Evolutionary conservation across 2,329 filamentous ascomycete species (phyloP).

Genomic region (Cladosporium phlei): DNA sequence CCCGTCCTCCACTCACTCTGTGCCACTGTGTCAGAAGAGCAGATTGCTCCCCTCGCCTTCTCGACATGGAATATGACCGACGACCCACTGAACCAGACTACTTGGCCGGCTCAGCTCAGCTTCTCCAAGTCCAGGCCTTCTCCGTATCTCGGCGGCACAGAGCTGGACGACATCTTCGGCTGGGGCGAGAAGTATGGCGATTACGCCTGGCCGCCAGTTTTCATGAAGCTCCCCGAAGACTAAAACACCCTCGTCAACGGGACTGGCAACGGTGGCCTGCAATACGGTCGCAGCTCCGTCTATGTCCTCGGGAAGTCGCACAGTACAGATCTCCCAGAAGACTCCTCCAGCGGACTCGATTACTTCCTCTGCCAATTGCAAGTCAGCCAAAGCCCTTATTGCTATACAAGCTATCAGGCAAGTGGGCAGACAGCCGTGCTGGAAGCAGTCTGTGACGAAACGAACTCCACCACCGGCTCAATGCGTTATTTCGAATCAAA

Average conservation of each 20-base stretch:
- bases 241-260: constrained; percentile 65
- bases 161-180: constrained; percentile 64
- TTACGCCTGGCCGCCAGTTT: constrained; percentile 34
- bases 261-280: constrained; percentile 23
- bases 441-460: constrained; percentile 52
- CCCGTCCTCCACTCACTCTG: constrained; percentile 70
- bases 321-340: constrained; percentile 3
- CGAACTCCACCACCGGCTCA: constrained; percentile 38
- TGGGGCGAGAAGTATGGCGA: constrained; percentile 53
- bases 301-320: constrained; percentile 59
- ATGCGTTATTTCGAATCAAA: constrained; percentile 54
- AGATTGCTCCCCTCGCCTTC: constrained; percentile 63
- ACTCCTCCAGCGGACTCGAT: neutral
- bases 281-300: constrained; percentile 49
- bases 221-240: constrained; percentile 49
- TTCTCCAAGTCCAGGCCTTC: constrained; percentile 8
- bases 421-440: constrained; percentile 53
- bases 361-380: constrained; percentile 66
- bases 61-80: constrained; percentile 50
- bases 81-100: constrained; percentile 15
- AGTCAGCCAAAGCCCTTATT: constrained; percentile 59
- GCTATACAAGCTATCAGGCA: constrained; percentile 55
- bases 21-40: constrained; percentile 56
- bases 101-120: constrained; percentile 13
- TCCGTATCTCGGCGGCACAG: constrained; percentile 19